Percentiles rank a stretch among this genome's conserved stretches.
Evolutionary conservation across 2,329 filamentous ascomycete genomes (phyloP).

Genomic region (Calonectria naviculata): DNA sequence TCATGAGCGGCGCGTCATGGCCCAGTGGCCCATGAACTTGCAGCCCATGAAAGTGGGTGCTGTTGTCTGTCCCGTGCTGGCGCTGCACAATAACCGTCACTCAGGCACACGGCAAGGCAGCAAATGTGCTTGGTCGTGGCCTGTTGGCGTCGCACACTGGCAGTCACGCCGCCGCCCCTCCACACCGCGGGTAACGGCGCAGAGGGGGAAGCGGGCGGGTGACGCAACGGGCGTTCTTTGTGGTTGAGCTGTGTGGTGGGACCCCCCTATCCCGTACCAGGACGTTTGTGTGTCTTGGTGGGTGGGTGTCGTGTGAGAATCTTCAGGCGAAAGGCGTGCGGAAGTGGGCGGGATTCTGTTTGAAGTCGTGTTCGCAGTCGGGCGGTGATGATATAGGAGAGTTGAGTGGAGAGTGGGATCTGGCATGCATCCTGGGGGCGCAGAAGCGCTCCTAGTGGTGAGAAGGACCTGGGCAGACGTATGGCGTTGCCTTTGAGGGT

Average conservation of each 20-base stretch:
- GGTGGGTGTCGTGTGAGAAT: background rate
- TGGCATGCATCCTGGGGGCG: background rate
- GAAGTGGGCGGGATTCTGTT: background rate
- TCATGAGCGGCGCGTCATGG: background rate
- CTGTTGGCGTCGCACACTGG: background rate
- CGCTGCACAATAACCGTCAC: background rate
- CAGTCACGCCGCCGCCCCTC: background rate
- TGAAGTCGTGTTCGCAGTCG: background rate
- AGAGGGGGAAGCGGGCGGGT: background rate
- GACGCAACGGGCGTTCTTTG: background rate
- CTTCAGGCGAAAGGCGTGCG: background rate
- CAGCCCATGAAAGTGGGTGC: background rate
- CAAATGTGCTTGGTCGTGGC: background rate
- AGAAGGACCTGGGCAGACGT: background rate
- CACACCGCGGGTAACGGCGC: background rate
- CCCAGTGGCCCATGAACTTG: background rate
- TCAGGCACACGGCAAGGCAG: background rate
- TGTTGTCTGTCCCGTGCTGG: background rate
- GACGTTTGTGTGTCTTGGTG: background rate
- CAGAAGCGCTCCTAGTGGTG: background rate
- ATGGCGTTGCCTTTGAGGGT: background rate
- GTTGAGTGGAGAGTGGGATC: background rate
- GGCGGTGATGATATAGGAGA: background rate
- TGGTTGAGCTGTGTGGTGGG: background rate
- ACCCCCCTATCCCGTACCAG: background rate